These are phyloP conservation scores for Rhododendron ovatum DNA, from an alignment of 148 eudicot species.

Conservation along the genomic window DNA sequence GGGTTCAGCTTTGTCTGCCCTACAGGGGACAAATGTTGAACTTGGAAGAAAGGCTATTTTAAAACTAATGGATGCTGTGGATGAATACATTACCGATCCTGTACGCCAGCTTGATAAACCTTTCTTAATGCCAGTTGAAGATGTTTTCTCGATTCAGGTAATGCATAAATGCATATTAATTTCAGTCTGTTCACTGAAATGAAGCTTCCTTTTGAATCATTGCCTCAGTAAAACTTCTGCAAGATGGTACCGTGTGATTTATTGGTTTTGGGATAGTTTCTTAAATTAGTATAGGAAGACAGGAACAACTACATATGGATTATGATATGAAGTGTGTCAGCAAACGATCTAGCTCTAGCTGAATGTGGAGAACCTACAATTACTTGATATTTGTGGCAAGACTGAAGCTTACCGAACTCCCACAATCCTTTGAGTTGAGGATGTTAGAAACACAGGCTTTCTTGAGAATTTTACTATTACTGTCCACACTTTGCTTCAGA, in stretches of 20 bases:
- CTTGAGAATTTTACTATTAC: neutral
- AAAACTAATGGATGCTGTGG: slow-evolving; percentile 94
- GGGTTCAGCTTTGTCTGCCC: slow-evolving; percentile 87
- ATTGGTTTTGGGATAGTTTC: neutral
- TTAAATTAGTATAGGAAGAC: neutral
- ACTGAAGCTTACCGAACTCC: neutral
- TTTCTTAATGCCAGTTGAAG: slow-evolving; percentile 95
- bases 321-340: neutral
- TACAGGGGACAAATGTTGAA: slow-evolving; percentile 85
- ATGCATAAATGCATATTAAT: neutral
- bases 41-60: slow-evolving; percentile 76
- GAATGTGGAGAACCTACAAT: neutral
- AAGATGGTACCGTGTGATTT: neutral
- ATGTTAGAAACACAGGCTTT: neutral
- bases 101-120: slow-evolving; percentile 82
- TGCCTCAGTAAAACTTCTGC: neutral
- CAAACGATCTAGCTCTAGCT: neutral
- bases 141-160: slow-evolving; percentile 94
- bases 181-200: neutral
- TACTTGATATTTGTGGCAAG: neutral
- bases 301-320: neutral
- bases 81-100: slow-evolving; percentile 80
- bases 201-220: neutral
- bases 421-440: neutral
- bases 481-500: neutral